Base-by-base conservation (phyloP, 805 yeast genomes). In the Schwanniomyces yamadae region DNA sequence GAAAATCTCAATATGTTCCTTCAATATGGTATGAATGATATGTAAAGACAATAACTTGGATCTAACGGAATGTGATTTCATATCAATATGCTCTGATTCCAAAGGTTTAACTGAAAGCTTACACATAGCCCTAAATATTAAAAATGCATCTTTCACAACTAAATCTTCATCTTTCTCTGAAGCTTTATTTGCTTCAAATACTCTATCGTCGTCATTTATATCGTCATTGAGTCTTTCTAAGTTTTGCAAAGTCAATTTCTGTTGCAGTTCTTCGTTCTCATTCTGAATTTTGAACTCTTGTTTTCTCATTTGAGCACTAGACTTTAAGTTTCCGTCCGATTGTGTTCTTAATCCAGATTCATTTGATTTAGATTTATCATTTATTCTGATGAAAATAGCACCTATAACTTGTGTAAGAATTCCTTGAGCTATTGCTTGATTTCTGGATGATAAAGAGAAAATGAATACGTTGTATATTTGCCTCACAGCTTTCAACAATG, bases 371-470 rank as follows among this genome's bases (percentile, higher is more conserved):
- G 8, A 16, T 16, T 20, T 27, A 15, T 27, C 29, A 5, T 27
- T 18, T 17, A 69, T 68, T 44, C 93, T 77, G 43, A 85, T 95
- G 63, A 88, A 93, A 8, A 90, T 82, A 6, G 86, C 80, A 37
- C 81, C 80, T 15, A 93, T 87, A 51, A 91, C 84, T 63, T 93
- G 99, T 3, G 95, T 86, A 46, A 93, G 71, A 6, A 93, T 84
- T 1, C 96, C 98, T 66, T 95, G 98, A 0, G 99, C 98, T 41
- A 90, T 81, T 1, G 89, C 85, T 62, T 93, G 99, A 55, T 89
- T 91, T 17, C 84, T 69, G 3, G 91, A 79, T 13, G 84, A 80
- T 41, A 84, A 69, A 0, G 97, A 88, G 37, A 87, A 74, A 27
- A 93, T 82, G 53, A 91, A 95, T 18, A 95, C 85, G 56, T 89